Evolutionary conservation across 352 stramenopile genomes (phyloP).

Genomic region (Hyaloperonospora arabidopsidis): DNA sequence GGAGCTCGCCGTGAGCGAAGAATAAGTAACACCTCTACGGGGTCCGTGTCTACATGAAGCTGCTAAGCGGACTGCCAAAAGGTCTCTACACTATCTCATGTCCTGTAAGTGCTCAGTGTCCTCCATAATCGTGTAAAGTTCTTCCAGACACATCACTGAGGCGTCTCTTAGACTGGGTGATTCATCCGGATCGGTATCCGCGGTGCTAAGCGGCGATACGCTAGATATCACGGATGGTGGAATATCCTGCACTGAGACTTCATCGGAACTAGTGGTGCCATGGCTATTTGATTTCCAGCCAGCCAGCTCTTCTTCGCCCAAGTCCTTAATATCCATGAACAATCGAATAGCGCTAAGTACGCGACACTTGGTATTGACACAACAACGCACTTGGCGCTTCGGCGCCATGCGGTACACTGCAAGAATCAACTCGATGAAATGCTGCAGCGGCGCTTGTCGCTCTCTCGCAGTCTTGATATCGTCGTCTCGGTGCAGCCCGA

Average conservation of each 20-base stretch:
- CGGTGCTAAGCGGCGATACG: conserved; percentile 4
- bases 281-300: conserved; percentile 23
- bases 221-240: conserved; percentile 9
- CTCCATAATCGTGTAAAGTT: conserved; percentile 55
- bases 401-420: conserved; percentile 38
- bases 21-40: too few species aligned
- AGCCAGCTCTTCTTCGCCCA: conserved; percentile 15
- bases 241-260: conserved; percentile 22
- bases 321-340: conserved; percentile 41
- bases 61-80: conserved; percentile 5
- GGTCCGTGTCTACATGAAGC: not conserved
- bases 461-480: conserved; percentile 31
- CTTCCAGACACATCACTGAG: conserved; percentile 31
- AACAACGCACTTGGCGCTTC: conserved; percentile 48
- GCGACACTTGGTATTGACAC: conserved; percentile 44
- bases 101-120: conserved; percentile 27
- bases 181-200: conserved; percentile 5
- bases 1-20: too few species aligned
- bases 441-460: conserved; percentile 36
- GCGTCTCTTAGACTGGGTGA: conserved; percentile 20
- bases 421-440: conserved; percentile 47
- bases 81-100: conserved; percentile 1
- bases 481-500: conserved; percentile 18
- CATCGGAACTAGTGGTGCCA: conserved; percentile 10
- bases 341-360: conserved; percentile 34